These are phyloP conservation scores for Myochromella boudieri DNA, from an alignment of 768 basidiomycete species.

Conservation along the genomic window DNA sequence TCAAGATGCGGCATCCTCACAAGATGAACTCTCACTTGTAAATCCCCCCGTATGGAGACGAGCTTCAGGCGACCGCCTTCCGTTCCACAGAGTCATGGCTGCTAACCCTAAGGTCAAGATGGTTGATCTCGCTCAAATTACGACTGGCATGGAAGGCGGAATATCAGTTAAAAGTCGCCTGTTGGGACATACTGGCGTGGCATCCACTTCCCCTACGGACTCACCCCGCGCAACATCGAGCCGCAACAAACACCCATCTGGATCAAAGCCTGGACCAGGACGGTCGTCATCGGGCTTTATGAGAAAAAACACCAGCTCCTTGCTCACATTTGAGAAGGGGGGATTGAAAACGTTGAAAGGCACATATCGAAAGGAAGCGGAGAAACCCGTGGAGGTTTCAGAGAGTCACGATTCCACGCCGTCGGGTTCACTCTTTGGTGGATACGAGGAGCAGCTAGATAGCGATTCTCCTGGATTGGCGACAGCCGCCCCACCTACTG, in stretches of 20 bases:
- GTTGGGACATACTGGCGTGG: constrained; percentile 21
- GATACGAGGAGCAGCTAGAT: constrained; percentile 18
- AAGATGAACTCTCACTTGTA: no score
- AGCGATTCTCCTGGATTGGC: constrained; percentile 1
- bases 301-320: constrained; percentile 45
- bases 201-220: constrained; percentile 10
- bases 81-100: constrained; percentile 46
- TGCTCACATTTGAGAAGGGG: constrained; percentile 56
- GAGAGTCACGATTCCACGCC: background rate
- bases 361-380: constrained; percentile 25
- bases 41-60: background rate
- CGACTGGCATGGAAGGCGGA: constrained; percentile 32
- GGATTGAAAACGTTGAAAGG: constrained; percentile 50
- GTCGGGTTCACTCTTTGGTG: constrained; percentile 9
- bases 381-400: background rate
- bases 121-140: constrained; percentile 41
- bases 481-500: constrained; percentile 29
- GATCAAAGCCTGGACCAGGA: constrained; percentile 47
- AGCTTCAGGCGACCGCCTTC: constrained; percentile 4
- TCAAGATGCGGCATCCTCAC: background rate
- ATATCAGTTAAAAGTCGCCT: constrained; percentile 53
- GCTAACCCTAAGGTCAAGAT: constrained; percentile 57
- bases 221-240: background rate
- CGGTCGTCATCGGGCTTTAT: constrained; percentile 45
- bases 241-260: constrained; percentile 4